Evolutionary conservation across 345 rosid species (phyloP).

Genomic region (Boechera divaricarpa): DNA sequence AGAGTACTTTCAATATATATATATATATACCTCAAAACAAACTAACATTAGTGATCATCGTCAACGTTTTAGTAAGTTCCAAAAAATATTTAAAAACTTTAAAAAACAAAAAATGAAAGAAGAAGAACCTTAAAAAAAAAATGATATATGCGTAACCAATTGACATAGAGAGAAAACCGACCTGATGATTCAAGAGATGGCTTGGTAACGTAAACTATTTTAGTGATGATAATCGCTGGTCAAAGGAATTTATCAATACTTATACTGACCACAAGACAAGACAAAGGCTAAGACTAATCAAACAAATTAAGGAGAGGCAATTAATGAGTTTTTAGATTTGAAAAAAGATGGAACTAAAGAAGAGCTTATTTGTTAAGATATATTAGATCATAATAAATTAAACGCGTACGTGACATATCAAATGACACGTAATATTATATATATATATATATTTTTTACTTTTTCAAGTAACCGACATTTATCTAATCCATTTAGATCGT

Average conservation of each 20-base stretch:
- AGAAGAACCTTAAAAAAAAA: not conserved
- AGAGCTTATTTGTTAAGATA: not conserved
- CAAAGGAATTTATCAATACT: slow-evolving; percentile 15
- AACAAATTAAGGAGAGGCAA: not conserved
- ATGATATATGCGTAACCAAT: slow-evolving; percentile 2
- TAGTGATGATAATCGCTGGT: not conserved
- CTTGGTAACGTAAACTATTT: not conserved
- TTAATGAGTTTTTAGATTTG: slow-evolving; percentile 2
- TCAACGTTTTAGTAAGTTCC: not conserved
- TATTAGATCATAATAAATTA: not conserved
- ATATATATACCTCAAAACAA: not conserved
- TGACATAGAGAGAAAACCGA: not conserved
- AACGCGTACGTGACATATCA: not conserved
- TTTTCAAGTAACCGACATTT: not conserved
- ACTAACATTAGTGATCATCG: not conserved
- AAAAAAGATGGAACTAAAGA: not conserved
- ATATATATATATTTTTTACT: not conserved
- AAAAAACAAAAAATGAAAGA: not conserved
- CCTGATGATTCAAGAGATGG: slow-evolving; percentile 23
- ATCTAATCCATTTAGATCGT: not conserved
- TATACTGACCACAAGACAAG: slow-evolving; percentile 5
- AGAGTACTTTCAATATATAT: not conserved
- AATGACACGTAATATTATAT: not conserved
- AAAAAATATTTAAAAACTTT: no score
- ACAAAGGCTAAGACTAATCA: slow-evolving; percentile 8